A percentile compares a stretch with the other conserved stretches of the same genome.
phyloP scores from a whole-genome alignment of 1,284 basidiomycete species.

The Athelia sp. region DNA sequence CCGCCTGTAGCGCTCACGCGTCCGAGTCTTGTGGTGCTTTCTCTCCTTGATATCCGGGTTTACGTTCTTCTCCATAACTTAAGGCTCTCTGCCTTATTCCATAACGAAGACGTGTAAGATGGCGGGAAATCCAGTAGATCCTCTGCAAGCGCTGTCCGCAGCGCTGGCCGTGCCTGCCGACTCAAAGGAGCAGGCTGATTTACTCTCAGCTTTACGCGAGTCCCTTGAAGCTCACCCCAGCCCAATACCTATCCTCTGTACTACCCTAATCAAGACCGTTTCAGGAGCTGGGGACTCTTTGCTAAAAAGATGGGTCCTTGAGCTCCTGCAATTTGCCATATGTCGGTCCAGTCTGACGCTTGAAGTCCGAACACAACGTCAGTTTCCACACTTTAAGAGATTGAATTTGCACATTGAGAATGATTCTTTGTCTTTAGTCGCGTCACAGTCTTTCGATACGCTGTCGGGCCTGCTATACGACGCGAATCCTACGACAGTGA shows the following conservation, averaged over 20 bases:
- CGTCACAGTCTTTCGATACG: slow-evolving; percentile 71
- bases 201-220: slow-evolving; percentile 72
- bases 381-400: slow-evolving; percentile 34
- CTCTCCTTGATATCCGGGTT: no score
- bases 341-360: slow-evolving; percentile 67
- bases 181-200: slow-evolving; percentile 79
- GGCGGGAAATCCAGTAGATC: slow-evolving; percentile 54
- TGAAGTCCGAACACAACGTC: slow-evolving; percentile 78
- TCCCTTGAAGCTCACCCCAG: slow-evolving; percentile 77
- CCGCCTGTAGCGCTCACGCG: no score
- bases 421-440: slow-evolving; percentile 50
- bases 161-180: slow-evolving; percentile 75
- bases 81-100: neutral
- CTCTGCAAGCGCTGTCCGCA: slow-evolving; percentile 72
- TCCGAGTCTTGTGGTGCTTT: no score
- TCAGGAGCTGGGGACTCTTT: slow-evolving; percentile 74
- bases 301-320: slow-evolving; percentile 85
- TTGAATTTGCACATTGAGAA: slow-evolving; percentile 18
- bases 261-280: slow-evolving; percentile 71
- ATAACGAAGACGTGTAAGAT: slow-evolving; percentile 19
- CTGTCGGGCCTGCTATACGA: slow-evolving; percentile 72
- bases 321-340: slow-evolving; percentile 82
- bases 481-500: slow-evolving; percentile 63
- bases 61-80: neutral
- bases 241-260: slow-evolving; percentile 76